phyloP scores from a whole-genome alignment of 1,284 basidiomycete species.

The Exobasidium rhododendri region DNA sequence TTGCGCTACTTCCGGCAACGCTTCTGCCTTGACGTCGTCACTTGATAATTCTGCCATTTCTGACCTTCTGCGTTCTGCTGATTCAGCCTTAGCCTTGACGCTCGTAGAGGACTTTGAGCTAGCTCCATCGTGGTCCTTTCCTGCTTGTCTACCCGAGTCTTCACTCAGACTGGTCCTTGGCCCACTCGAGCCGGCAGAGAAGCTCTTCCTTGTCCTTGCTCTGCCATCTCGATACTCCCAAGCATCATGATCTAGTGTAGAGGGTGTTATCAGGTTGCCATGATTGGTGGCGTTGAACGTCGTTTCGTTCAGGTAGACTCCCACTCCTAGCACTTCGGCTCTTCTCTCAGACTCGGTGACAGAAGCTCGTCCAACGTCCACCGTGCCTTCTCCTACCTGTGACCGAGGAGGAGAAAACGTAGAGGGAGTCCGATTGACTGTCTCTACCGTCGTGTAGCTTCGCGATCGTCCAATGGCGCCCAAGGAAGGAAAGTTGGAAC shows the following conservation, averaged over 20 bases:
- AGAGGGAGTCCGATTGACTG: conserved; percentile 6
- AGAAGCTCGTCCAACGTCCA: background rate
- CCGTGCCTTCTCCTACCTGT: background rate
- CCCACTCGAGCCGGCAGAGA: conserved; percentile 10
- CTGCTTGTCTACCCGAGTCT: background rate
- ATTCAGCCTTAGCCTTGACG: background rate
- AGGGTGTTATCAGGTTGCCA: conserved; percentile 20
- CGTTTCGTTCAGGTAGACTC: conserved; percentile 18
- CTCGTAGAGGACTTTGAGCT: background rate
- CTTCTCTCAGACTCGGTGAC: conserved; percentile 10
- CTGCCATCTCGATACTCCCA: conserved; percentile 45
- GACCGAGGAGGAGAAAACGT: conserved; percentile 10
- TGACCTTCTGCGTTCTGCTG: background rate
- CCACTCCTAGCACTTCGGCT: conserved; percentile 7
- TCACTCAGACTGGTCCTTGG: background rate
- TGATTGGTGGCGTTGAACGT: background rate
- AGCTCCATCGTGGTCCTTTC: background rate
- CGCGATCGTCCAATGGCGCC: conserved; percentile 8
- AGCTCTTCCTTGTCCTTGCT: conserved; percentile 24
- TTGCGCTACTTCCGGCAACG: background rate
- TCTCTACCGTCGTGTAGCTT: conserved; percentile 13
- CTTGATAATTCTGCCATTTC: background rate
- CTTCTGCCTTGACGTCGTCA: background rate
- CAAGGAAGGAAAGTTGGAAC: background rate
- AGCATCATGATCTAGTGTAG: conserved; percentile 34